Evolutionary conservation across 164 flowering plant genomes (phyloP).

Genomic region (Chimonanthus praecox): DNA sequence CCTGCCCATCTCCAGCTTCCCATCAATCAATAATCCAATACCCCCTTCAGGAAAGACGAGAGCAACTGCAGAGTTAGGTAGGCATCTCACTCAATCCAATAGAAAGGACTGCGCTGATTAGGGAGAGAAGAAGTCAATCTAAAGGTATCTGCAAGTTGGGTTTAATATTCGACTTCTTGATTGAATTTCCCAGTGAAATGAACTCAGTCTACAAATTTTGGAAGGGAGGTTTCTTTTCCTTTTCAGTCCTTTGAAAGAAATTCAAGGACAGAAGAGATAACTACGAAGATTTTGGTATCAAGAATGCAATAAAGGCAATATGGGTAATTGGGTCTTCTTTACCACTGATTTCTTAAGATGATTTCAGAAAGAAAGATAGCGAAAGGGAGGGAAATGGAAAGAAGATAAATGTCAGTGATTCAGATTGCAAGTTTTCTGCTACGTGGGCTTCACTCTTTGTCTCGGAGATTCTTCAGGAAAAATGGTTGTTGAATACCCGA

Average conservation of each 20-base stretch:
- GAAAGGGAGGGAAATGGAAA: not conserved
- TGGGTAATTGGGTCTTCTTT: too few relatives aligned
- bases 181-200: not conserved
- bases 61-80: not conserved
- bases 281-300: too few relatives aligned
- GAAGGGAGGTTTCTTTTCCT: not conserved
- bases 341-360: not conserved
- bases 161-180: not conserved
- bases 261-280: not conserved
- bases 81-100: not conserved
- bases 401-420: not conserved
- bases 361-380: not conserved
- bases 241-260: not conserved
- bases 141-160: not conserved
- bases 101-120: not conserved
- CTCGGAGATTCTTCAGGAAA: not conserved
- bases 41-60: not conserved
- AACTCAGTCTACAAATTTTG: not conserved
- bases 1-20: constrained; percentile 8
- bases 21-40: constrained; percentile 10
- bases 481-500: not conserved
- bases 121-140: not conserved
- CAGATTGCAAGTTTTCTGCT: not conserved
- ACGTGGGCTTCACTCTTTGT: not conserved
- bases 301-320: too few relatives aligned